phyloP scores from a whole-genome alignment of 1,284 basidiomycete genomes.

The Polyporus tsugae region DNA sequence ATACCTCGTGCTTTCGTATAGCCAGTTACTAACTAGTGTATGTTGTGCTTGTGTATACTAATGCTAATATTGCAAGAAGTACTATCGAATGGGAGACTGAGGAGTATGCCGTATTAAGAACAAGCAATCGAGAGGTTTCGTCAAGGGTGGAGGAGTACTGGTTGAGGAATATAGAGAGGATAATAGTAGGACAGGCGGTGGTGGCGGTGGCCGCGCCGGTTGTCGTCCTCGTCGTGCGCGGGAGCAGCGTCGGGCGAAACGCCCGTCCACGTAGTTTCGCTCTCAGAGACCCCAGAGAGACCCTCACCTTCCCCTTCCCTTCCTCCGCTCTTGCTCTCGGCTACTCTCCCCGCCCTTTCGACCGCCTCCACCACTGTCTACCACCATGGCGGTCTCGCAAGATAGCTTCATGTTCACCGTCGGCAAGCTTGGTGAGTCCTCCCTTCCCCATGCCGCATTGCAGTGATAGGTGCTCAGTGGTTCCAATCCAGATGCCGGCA shows the following conservation, averaged over 20 bases:
- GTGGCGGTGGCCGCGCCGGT: too few species aligned
- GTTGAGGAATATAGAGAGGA: too few species aligned
- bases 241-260: neutral
- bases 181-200: too few species aligned
- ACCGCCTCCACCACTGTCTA: neutral
- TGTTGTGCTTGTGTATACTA: constrained; percentile 3
- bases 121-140: neutral
- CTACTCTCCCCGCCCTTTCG: neutral
- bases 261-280: neutral
- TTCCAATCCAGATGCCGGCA: constrained; percentile 71
- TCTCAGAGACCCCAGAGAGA: neutral
- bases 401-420: constrained; percentile 76
- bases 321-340: neutral
- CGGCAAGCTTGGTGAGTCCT: constrained; percentile 69
- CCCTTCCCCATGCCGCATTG: neutral
- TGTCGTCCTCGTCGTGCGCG: neutral
- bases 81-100: neutral
- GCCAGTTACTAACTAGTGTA: constrained; percentile 10
- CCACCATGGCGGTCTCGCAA: constrained; percentile 42
- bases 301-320: neutral
- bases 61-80: neutral
- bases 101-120: neutral
- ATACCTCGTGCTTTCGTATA: constrained; percentile 6
- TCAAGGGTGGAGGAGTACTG: neutral
- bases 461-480: constrained; percentile 6